Percentiles rank a stretch among this genome's conserved stretches.
Conservation (phyloP, 2,329 filamentous ascomycete species). For the Neofusicoccum sp. region DNA sequence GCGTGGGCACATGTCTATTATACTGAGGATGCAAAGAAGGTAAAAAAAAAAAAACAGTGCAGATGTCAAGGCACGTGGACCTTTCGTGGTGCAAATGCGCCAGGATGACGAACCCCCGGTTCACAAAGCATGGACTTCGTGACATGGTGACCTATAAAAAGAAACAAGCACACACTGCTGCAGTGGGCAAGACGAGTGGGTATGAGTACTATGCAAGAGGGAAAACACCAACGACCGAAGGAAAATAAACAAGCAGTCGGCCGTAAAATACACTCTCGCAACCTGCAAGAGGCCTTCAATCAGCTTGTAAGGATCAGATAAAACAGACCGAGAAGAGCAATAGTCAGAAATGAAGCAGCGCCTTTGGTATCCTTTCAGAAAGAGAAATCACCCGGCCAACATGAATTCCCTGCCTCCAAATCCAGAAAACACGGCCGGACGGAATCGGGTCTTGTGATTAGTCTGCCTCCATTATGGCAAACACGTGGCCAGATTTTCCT, state of each 20-base stretch:
- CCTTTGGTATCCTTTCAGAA: constrained; percentile 13
- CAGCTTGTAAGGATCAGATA: constrained; percentile 7
- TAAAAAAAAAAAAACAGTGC: background rate
- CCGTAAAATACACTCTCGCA: constrained; percentile 5
- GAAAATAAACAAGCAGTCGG: background rate
- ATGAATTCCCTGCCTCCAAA: background rate
- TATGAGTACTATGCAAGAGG: constrained; percentile 13
- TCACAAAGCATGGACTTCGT: constrained; percentile 14
- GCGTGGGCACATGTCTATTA: too few relatives aligned
- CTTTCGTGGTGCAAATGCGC: background rate
- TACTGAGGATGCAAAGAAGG: too few relatives aligned
- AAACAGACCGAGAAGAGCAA: constrained; percentile 14
- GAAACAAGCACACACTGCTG: constrained; percentile 14
- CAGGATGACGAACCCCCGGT: constrained; percentile 9
- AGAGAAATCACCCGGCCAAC: background rate
- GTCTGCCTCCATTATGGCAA: constrained; percentile 10
- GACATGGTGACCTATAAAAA: constrained; percentile 19
- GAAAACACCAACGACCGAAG: background rate
- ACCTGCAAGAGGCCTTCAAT: background rate
- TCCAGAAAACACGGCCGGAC: constrained; percentile 4
- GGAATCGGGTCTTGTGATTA: constrained; percentile 3
- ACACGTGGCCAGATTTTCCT: background rate
- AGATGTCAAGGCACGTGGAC: constrained; percentile 5
- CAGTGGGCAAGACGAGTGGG: constrained; percentile 1
- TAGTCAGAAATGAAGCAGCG: constrained; percentile 8